A percentile compares a stretch with the other conserved stretches of the same genome.
These are phyloP conservation scores for Neonectria sp. DNA, from an alignment of 2,329 filamentous ascomycete species.

Conservation along the genomic window DNA sequence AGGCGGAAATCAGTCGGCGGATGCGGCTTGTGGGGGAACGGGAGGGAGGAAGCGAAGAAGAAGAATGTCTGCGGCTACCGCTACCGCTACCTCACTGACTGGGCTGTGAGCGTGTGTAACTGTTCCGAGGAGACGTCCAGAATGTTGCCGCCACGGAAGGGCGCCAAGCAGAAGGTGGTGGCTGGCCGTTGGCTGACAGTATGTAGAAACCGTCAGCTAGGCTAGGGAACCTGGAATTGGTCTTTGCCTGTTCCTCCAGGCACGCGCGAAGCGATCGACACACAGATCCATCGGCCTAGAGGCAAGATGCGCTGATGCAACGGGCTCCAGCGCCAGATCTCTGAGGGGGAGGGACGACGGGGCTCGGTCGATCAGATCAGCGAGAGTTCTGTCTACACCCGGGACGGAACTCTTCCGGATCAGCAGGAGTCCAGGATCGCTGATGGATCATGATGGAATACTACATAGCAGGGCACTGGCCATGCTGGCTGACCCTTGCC, in stretches of 20 bases:
- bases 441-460: not conserved
- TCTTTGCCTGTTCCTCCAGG: not conserved
- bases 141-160: not conserved
- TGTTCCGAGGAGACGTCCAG: not conserved
- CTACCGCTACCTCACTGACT: conserved; percentile 9
- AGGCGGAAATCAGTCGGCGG: conserved; percentile 18
- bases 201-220: not conserved
- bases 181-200: not conserved
- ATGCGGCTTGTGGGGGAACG: not conserved
- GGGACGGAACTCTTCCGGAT: conserved; percentile 16
- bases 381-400: conserved; percentile 2
- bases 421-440: conserved; percentile 9
- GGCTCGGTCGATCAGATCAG: conserved; percentile 2
- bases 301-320: not conserved
- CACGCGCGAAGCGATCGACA: conserved; percentile 13
- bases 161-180: not conserved
- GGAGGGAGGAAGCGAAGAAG: conserved; percentile 6
- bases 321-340: not conserved
- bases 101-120: not conserved
- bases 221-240: not conserved
- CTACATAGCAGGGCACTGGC: too few relatives aligned
- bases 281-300: conserved; percentile 1
- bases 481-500: not conserved
- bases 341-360: not conserved
- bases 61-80: not conserved